Evolutionary conservation across 495 filamentous ascomycete genomes (phyloP).

Genomic region (Tirmania nivea): DNA sequence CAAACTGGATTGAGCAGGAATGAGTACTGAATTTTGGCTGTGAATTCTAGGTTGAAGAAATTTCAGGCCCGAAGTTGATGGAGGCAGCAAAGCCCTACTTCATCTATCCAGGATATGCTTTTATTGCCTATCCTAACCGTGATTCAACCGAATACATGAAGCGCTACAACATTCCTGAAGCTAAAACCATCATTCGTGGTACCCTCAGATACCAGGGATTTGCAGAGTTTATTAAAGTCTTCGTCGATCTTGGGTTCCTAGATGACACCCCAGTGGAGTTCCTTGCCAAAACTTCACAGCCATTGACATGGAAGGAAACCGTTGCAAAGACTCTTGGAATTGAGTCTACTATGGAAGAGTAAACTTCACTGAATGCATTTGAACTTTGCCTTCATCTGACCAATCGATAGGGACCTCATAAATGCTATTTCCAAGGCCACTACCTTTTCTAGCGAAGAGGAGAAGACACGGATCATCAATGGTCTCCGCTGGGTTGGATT

Average conservation of each 20-base stretch:
- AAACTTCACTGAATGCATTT: neutral
- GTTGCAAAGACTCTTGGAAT: slow-evolving; percentile 52
- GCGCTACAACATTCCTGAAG: slow-evolving; percentile 79
- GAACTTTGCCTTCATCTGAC: neutral
- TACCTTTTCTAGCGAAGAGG: slow-evolving; percentile 42
- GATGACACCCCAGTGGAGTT: slow-evolving; percentile 37
- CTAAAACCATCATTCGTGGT: slow-evolving; percentile 45
- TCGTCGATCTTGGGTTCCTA: slow-evolving; percentile 76
- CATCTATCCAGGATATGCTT: slow-evolving; percentile 73
- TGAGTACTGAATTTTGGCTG: neutral
- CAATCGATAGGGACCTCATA: slow-evolving; percentile 33
- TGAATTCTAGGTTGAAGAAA: slow-evolving; percentile 15
- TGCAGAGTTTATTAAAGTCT: slow-evolving; percentile 62
- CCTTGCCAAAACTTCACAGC: slow-evolving; percentile 29
- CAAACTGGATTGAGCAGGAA: neutral
- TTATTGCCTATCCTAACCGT: slow-evolving; percentile 85
- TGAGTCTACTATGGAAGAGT: slow-evolving; percentile 29
- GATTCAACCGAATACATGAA: slow-evolving; percentile 72
- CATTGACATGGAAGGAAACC: slow-evolving; percentile 59
- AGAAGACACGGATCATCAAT: slow-evolving; percentile 52
- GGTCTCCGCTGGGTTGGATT: slow-evolving; percentile 74
- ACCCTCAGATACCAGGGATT: slow-evolving; percentile 73
- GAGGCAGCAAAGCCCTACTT: slow-evolving; percentile 69
- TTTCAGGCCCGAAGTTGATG: slow-evolving; percentile 54
- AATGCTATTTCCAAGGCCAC: slow-evolving; percentile 55